Evolutionary conservation across 495 filamentous ascomycete species (phyloP).

Genomic region (Penicillium macrosclerotiorum): DNA sequence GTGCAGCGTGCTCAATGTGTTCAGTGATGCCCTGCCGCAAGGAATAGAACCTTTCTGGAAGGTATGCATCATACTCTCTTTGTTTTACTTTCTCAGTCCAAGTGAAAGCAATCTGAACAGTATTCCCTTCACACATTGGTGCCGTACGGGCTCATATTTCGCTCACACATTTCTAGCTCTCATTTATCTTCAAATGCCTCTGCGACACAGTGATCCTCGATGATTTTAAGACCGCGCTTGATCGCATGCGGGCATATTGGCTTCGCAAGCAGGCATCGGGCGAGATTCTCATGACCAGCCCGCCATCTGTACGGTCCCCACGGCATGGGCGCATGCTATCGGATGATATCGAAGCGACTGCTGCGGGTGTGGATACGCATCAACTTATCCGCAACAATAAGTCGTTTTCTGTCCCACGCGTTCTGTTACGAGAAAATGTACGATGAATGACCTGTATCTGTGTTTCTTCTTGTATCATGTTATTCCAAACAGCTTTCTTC

Average conservation of each 20-base stretch:
- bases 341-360: constrained; percentile 9
- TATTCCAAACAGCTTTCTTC: too few species aligned
- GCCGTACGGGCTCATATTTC: neutral
- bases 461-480: too few species aligned
- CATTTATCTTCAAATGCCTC: constrained; percentile 59
- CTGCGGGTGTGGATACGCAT: neutral
- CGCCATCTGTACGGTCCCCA: neutral
- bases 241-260: constrained; percentile 12
- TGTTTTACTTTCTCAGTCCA: neutral
- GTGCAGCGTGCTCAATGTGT: constrained; percentile 30
- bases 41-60: constrained; percentile 45
- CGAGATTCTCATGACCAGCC: constrained; percentile 3
- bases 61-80: constrained; percentile 15
- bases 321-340: neutral
- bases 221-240: constrained; percentile 61
- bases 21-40: constrained; percentile 26
- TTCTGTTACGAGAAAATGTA: constrained; percentile 2
- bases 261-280: constrained; percentile 13
- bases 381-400: constrained; percentile 2
- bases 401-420: constrained; percentile 12
- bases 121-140: too few species aligned
- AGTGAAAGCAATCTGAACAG: too few species aligned
- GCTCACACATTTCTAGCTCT: constrained; percentile 26
- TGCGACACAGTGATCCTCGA: constrained; percentile 59
- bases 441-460: neutral